Evolutionary conservation across 2,329 filamentous ascomycete genomes (phyloP), one percentile per base, ranked within the genome.

Genomic region (Diaporthe helianthi): DNA sequence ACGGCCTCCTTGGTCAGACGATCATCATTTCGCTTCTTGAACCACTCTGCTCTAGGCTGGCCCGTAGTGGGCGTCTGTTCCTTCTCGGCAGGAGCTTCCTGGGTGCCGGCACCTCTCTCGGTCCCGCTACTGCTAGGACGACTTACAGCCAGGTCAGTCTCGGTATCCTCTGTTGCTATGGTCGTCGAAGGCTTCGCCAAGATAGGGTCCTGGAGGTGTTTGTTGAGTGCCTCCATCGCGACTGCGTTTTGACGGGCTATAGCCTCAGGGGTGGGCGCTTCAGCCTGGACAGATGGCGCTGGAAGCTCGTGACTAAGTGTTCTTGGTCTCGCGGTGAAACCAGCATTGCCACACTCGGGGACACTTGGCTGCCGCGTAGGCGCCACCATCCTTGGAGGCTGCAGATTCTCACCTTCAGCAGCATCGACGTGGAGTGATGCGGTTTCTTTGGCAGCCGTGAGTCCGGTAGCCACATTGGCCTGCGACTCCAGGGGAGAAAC

Each of bases 311-410:
- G 26, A 7, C 31, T 44, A 19, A 19, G 22, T n/a, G 52, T 26
- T 19, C 47, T 49, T 17, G 51, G 33, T 33, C 60, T 38, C 9
- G 36, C 46, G 19, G 52, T n/a, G 22, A 68, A 58, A n/a, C 66
- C 66, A 51, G 63, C 36, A 29, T 52, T 44, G 15, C 12, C 49
- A 19, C 44, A 33, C 17, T 22, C 24, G n/a, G 64, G 38, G n/a
- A 55, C 68, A 4, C 33, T 65, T n/a, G 68, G 68, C 52, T 70
- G 64, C 17, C 70, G 68, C 26, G 55, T 26, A 26, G 68, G 70
- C 22, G 55, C 53, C n/a, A 15, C 44, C 46, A 41, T 31, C 49
- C 44, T 49, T 17, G 29, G 2, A 4, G 58, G 41, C 44, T 49
- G 44, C 31, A 36, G 4, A 12, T 36, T 26, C 4, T 49, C 44